phyloP scores from a whole-genome alignment of 164 flowering plant species.

The Echeveria elegans region DNA sequence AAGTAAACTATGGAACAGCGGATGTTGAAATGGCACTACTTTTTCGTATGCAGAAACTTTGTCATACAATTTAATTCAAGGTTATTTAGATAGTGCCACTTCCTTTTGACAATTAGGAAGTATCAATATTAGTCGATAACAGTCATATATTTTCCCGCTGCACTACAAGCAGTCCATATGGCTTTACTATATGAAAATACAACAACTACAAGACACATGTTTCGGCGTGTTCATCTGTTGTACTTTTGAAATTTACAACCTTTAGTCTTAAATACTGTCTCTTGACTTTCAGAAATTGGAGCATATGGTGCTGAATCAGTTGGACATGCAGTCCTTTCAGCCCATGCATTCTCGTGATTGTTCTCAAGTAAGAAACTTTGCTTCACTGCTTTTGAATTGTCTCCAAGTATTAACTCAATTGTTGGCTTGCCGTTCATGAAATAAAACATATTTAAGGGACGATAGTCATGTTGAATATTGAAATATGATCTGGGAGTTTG shows the following conservation, averaged over 20 bases:
- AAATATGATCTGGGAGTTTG: background rate
- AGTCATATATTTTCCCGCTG: too few species aligned
- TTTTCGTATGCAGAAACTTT: too few species aligned
- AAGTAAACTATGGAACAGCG: too few species aligned
- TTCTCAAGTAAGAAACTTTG: conserved; percentile 54
- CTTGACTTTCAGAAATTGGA: conserved; percentile 46
- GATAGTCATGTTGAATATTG: background rate
- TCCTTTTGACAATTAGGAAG: too few species aligned
- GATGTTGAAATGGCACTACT: too few species aligned
- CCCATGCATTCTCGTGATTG: conserved; percentile 83
- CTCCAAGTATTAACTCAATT: background rate
- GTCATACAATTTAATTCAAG: too few species aligned
- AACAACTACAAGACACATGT: too few species aligned
- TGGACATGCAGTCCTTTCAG: conserved; percentile 58
- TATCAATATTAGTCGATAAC: too few species aligned
- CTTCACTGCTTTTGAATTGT: background rate
- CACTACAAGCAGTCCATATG: too few species aligned
- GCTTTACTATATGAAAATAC: too few species aligned
- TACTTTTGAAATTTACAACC: background rate
- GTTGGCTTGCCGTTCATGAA: background rate
- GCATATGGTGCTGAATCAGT: conserved; percentile 66
- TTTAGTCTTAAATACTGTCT: background rate
- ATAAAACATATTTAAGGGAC: background rate
- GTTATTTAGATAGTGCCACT: too few species aligned
- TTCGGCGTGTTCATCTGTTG: too few species aligned